Evolutionary conservation across 371 early-diverging fungal genomes (phyloP).

Genomic region (Synchytrium microbalum): DNA sequence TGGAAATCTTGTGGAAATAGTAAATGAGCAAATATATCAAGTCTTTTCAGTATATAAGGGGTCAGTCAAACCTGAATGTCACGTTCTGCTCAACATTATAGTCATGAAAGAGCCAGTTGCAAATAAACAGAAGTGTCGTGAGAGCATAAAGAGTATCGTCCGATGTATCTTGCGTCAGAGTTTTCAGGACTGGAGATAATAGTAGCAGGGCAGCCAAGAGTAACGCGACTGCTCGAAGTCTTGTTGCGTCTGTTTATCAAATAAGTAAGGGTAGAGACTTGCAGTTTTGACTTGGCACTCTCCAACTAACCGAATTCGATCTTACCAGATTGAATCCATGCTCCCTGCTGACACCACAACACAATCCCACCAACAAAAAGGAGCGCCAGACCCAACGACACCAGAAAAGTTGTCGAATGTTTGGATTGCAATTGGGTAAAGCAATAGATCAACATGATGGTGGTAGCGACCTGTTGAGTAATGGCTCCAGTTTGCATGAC

Average conservation of each 20-base stretch:
- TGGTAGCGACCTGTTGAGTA: conserved; percentile 74
- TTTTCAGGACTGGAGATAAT: conserved; percentile 85
- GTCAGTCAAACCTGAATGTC: conserved; percentile 29
- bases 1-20: conserved; percentile 55
- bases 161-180: conserved; percentile 82
- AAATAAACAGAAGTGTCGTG: conserved; percentile 69
- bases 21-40: too few relatives aligned
- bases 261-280: conserved; percentile 9
- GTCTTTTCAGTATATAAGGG: conserved; percentile 3
- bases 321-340: background rate
- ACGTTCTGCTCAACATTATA: conserved; percentile 46
- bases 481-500: conserved; percentile 37
- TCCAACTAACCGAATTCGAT: background rate
- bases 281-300: background rate
- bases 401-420: conserved; percentile 12
- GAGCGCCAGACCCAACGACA: conserved; percentile 27
- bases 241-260: conserved; percentile 8
- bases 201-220: conserved; percentile 73
- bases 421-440: conserved; percentile 62
- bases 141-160: conserved; percentile 93
- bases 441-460: conserved; percentile 76
- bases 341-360: too few relatives aligned
- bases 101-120: conserved; percentile 83
- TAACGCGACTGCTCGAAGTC: conserved; percentile 61
- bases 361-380: background rate